These are phyloP conservation scores for Suillus luteus DNA, from an alignment of 768 basidiomycete species.

Conservation along the genomic window DNA sequence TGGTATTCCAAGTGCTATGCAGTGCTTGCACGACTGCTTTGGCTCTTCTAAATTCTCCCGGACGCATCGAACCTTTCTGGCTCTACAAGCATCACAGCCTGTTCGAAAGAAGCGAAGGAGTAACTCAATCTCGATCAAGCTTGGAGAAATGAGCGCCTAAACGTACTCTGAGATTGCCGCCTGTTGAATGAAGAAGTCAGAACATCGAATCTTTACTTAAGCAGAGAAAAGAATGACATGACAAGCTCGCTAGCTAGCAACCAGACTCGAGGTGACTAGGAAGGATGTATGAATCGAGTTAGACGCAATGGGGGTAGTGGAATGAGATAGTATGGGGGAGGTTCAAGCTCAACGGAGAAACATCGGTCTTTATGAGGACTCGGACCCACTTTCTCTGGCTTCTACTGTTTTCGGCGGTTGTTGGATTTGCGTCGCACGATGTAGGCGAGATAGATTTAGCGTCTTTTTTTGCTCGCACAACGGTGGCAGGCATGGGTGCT, in stretches of 20 bases:
- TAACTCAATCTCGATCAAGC: slow-evolving; percentile 27
- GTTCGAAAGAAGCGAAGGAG: slow-evolving; percentile 16
- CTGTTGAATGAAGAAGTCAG: slow-evolving; percentile 44
- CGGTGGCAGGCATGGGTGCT: slow-evolving; percentile 51
- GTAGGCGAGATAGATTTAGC: slow-evolving; percentile 59
- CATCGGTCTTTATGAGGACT: slow-evolving; percentile 51
- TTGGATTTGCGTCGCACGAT: slow-evolving; percentile 60
- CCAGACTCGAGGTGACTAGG: slow-evolving; percentile 33
- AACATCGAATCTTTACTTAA: slow-evolving; percentile 30
- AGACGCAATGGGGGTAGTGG: slow-evolving; percentile 31
- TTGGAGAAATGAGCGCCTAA: slow-evolving; percentile 17
- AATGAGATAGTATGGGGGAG: slow-evolving; percentile 14
- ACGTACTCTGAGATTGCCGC: slow-evolving; percentile 84
- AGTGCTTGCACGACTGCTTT: slow-evolving; percentile 85
- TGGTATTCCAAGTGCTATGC: slow-evolving; percentile 74
- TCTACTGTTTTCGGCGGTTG: slow-evolving; percentile 67
- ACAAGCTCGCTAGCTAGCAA: slow-evolving; percentile 19
- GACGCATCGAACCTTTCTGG: slow-evolving; percentile 84
- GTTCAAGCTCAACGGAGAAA: slow-evolving; percentile 50
- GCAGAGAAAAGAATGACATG: slow-evolving; percentile 41
- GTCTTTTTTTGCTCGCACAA: slow-evolving; percentile 67
- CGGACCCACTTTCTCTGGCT: slow-evolving; percentile 77
- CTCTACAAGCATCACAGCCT: slow-evolving; percentile 88
- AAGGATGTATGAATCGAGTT: slow-evolving; percentile 44
- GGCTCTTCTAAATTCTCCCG: slow-evolving; percentile 77